Evolutionary conservation across 2,329 filamentous ascomycete species (phyloP).

Genomic region (Cladorrhinum sp.): DNA sequence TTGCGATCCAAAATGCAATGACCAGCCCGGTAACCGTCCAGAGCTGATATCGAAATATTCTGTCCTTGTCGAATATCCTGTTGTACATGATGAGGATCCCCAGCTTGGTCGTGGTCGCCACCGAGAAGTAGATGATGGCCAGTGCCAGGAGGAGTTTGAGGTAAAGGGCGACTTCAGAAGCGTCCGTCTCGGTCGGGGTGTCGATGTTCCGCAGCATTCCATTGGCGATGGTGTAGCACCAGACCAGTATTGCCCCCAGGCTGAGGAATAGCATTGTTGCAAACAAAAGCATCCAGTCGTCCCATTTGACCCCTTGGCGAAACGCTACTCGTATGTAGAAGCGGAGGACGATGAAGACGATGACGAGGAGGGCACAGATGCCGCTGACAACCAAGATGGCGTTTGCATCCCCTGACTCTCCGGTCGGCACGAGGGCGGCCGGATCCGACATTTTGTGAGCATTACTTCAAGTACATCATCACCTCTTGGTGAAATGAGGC

Average conservation of each 20-base stretch:
- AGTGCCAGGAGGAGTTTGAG: conserved; percentile 23
- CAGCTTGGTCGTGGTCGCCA: conserved; percentile 31
- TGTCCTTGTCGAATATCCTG: conserved; percentile 30
- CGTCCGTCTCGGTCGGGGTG: conserved; percentile 10
- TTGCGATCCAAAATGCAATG: conserved; percentile 25
- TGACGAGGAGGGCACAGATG: neutral
- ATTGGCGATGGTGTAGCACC: conserved; percentile 5
- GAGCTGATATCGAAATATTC: conserved; percentile 27
- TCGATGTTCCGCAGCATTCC: neutral
- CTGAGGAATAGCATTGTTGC: conserved; percentile 1
- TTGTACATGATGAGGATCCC: conserved; percentile 34
- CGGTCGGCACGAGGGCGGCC: neutral
- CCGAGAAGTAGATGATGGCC: conserved; percentile 32
- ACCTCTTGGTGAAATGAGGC: neutral
- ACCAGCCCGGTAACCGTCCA: conserved; percentile 20
- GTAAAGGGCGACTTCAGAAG: neutral
- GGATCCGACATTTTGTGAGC: neutral
- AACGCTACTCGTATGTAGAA: conserved; percentile 8
- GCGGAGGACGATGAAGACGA: conserved; percentile 1
- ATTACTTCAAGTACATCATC: neutral
- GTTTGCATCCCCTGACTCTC: neutral
- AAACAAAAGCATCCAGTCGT: conserved; percentile 9
- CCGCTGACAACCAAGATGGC: conserved; percentile 2
- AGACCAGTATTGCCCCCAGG: conserved; percentile 8
- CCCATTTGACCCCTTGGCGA: conserved; percentile 1